Base-by-base conservation (phyloP, 2,329 filamentous ascomycete genomes). In the Akanthomyces dipterigenus region DNA sequence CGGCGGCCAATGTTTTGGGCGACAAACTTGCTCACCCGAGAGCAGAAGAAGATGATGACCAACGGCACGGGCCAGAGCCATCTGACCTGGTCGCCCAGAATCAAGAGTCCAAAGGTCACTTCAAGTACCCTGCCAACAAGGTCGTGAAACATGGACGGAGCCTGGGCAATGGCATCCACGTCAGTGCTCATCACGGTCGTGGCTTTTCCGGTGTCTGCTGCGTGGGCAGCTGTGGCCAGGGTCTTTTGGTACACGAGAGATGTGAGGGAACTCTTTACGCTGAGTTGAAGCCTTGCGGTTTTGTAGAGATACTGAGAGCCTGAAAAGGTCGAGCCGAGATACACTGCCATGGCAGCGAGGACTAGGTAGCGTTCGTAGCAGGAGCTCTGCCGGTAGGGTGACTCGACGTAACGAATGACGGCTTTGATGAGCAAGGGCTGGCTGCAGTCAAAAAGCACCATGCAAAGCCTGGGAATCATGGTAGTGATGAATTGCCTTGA, bases 61-160 rank as follows among this genome's bases (percentile, higher is more conserved):
- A 78, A 63, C 0, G 77, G 77, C 12, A 79, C 63, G 1, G 72
- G 72, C 65, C 71, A 78, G 4, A 79, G 61, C 76, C 76, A 79
- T 12, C 76, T 74, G 4, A 80, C 72, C 63, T 78, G 64, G 14
- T 62, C 63, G 8, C 72, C 70, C 2, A 81, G 63, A 56, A 80
- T 67, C 7, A 60, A 51, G 2, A 77, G 69, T 1, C 77, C 78
- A 40, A 80, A 66, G 0, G 72, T 42, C 0, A 79, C 71, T 61
- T 80, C 78, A 1, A 79, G n/a, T 1, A 72, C 42, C 16, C 76
- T 70, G 0, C 73, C 77, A 75, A 77, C 79, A 0, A 70, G 72
- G 46, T 79, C 77, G 53, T 79, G 76, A 16, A 76, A 62, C 72
- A 78, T 74, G 34, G 70, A 67, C 0, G 67, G 69, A 6, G 72